These are phyloP conservation scores for Rheum nobile DNA, from an alignment of 148 eudicot genomes.

Conservation along the genomic window DNA sequence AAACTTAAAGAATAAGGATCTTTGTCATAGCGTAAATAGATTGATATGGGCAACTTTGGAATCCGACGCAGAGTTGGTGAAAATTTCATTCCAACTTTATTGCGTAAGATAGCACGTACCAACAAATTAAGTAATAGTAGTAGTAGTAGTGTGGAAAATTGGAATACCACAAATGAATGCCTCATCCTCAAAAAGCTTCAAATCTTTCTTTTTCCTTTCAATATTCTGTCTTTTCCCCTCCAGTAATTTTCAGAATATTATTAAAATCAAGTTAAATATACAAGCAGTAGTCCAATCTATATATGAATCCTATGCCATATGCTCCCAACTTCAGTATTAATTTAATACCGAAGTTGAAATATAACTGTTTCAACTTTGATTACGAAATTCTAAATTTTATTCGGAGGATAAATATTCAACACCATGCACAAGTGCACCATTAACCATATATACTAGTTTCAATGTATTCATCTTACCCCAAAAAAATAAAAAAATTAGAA, in stretches of 20 bases:
- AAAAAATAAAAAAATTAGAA: too few species aligned
- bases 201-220: background rate
- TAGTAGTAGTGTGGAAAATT: background rate
- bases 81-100: background rate
- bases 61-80: background rate
- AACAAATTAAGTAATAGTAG: background rate
- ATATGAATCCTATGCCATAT: background rate
- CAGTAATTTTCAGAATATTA: background rate
- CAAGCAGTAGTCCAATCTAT: background rate
- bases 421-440: too few species aligned
- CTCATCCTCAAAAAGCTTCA: constrained; percentile 1
- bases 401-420: background rate
- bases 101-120: constrained; percentile 3
- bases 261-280: background rate
- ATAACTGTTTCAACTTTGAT: background rate
- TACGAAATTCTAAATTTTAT: background rate
- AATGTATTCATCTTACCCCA: too few species aligned
- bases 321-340: background rate
- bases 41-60: background rate
- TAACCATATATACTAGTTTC: too few species aligned
- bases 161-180: background rate
- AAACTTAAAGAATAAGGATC: background rate
- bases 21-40: background rate
- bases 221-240: background rate
- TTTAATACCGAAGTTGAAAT: background rate